Evolutionary conservation across 208 protist species (phyloP).

Genomic region (Endotrypanum monterogeii): DNA sequence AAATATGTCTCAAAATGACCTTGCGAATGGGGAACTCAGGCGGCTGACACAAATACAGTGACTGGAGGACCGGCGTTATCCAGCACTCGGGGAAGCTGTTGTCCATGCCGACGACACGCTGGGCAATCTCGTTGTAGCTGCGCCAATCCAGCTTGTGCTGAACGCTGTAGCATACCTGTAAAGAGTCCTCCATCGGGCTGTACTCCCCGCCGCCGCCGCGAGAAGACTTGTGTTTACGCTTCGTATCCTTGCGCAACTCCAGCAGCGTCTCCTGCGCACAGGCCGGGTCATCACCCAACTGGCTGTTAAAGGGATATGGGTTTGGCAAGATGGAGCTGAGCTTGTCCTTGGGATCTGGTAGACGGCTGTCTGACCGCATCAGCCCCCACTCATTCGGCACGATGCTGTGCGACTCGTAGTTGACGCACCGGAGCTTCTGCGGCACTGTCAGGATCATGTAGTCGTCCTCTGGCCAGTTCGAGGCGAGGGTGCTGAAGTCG

Average conservation of each 20-base stretch:
- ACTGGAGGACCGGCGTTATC: slow-evolving; percentile 83
- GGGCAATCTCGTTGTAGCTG: slow-evolving; percentile 79
- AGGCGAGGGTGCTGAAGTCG: slow-evolving; percentile 54
- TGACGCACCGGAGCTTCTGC: slow-evolving; percentile 76
- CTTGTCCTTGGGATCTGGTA: slow-evolving; percentile 88
- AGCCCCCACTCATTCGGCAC: slow-evolving; percentile 78
- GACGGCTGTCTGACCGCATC: slow-evolving; percentile 74
- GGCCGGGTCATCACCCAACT: slow-evolving; percentile 78
- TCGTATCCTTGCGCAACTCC: slow-evolving; percentile 81
- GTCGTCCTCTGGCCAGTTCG: slow-evolving; percentile 83
- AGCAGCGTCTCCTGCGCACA: slow-evolving; percentile 72
- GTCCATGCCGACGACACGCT: slow-evolving; percentile 80
- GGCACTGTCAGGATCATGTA: slow-evolving; percentile 91
- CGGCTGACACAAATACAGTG: slow-evolving; percentile 83
- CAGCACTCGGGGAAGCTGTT: slow-evolving; percentile 92
- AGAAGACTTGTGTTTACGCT: slow-evolving; percentile 62
- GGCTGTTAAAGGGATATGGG: slow-evolving; percentile 85
- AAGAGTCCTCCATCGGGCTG: slow-evolving; percentile 77
- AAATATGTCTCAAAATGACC: slow-evolving; percentile 82
- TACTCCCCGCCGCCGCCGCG: slow-evolving; percentile 62
- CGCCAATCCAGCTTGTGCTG: slow-evolving; percentile 84
- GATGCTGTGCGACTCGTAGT: slow-evolving; percentile 46
- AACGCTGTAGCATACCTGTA: slow-evolving; percentile 83
- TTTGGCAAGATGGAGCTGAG: slow-evolving; percentile 76
- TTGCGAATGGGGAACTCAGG: slow-evolving; percentile 83